Evolutionary conservation across 768 basidiomycete genomes (phyloP).

Genomic region (Tylopilus sp.): DNA sequence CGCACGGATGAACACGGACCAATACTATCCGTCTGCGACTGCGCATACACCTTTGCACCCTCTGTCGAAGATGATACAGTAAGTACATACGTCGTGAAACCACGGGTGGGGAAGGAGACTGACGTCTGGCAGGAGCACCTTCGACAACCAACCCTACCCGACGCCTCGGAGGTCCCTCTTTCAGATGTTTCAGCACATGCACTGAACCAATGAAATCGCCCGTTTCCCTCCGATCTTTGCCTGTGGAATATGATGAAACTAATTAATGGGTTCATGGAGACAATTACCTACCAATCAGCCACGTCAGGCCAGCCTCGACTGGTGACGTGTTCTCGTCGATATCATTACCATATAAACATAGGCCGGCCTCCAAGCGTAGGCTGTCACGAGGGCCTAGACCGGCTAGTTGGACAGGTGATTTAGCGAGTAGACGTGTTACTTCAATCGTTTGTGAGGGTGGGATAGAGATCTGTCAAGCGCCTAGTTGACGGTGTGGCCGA

Average conservation of each 20-base stretch:
- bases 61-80: conserved; percentile 40
- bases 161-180: conserved; percentile 70
- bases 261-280: background rate
- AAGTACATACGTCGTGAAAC: background rate
- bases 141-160: conserved; percentile 82
- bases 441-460: conserved; percentile 73
- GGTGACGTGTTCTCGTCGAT: conserved; percentile 83
- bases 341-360: conserved; percentile 96
- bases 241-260: conserved; percentile 34
- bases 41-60: conserved; percentile 70
- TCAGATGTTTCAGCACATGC: conserved; percentile 68
- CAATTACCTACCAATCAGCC: conserved; percentile 78
- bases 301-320: conserved; percentile 86
- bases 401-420: conserved; percentile 69
- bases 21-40: conserved; percentile 51
- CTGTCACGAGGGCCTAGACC: conserved; percentile 94
- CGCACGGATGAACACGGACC: conserved; percentile 41
- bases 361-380: conserved; percentile 91
- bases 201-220: conserved; percentile 80
- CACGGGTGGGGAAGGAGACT: conserved; percentile 17
- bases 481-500: background rate
- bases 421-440: conserved; percentile 61
- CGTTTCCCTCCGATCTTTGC: conserved; percentile 73
- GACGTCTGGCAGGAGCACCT: conserved; percentile 83
- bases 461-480: conserved; percentile 68